phyloP scores from a whole-genome alignment of 177 flowering plant genomes.

The Vitis hybrid region DNA sequence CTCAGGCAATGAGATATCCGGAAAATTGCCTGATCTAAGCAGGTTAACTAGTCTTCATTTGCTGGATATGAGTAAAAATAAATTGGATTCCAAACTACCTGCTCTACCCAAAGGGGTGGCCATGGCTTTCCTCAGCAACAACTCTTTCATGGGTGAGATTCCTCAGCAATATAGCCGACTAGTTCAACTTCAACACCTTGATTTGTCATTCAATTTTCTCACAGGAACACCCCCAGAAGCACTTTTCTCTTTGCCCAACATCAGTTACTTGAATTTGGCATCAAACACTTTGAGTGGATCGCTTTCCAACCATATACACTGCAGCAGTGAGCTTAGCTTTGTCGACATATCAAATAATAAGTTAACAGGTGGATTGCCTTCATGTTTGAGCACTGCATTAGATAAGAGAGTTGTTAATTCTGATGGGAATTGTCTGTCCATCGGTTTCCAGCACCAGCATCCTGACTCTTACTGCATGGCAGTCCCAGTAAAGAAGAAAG shows the following conservation, averaged over 20 bases:
- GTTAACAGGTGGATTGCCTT: conserved; percentile 37
- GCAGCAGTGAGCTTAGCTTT: conserved; percentile 34
- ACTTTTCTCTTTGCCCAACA: conserved; percentile 42
- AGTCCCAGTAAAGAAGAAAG: conserved; percentile 11
- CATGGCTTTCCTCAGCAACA: conserved; percentile 33
- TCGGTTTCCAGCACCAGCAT: conserved; percentile 40
- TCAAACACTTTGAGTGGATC: conserved; percentile 41
- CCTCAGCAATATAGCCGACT: conserved; percentile 29
- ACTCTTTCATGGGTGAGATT: conserved; percentile 39
- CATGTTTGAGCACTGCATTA: conserved; percentile 27
- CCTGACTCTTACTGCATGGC: conserved; percentile 44
- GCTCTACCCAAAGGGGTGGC: conserved; percentile 35
- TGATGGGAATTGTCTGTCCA: conserved; percentile 34
- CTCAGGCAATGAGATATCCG: conserved; percentile 45
- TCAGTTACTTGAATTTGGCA: conserved; percentile 44
- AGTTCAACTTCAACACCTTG: conserved; percentile 41
- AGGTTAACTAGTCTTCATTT: conserved; percentile 40
- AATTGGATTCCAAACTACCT: conserved; percentile 49
- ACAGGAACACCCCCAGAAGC: conserved; percentile 29
- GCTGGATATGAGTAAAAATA: conserved; percentile 68
- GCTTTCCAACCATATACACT: conserved; percentile 29
- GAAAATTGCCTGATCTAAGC: conserved; percentile 56
- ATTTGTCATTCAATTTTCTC: conserved; percentile 41
- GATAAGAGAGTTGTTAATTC: conserved; percentile 21
- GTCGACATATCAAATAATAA: conserved; percentile 47